A percentile compares a stretch with the other conserved stretches of the same genome.
Evolutionary conservation across 2,329 filamentous ascomycete species (phyloP).

Genomic region (Fusarium sp.): DNA sequence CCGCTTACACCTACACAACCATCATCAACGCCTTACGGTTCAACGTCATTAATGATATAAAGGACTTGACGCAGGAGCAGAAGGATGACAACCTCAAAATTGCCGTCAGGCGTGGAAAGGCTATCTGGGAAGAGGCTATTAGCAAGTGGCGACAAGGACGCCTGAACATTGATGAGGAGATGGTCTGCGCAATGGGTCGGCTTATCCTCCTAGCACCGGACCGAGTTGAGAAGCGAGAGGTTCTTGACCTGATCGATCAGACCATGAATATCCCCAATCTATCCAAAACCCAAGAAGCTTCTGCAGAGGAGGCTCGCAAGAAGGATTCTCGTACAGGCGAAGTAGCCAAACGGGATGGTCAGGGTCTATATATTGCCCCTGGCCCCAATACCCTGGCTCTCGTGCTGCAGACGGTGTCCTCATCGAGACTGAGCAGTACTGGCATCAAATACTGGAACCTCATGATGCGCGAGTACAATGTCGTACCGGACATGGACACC

Average conservation of each 20-base stretch:
- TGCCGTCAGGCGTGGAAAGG: conserved; percentile 73
- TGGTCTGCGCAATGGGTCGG: conserved; percentile 84
- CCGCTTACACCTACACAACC: conserved; percentile 78
- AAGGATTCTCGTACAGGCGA: conserved; percentile 9
- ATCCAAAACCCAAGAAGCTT: conserved; percentile 47
- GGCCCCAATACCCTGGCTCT: conserved; percentile 73
- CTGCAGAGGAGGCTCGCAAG: conserved; percentile 13
- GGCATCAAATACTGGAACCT: conserved; percentile 83
- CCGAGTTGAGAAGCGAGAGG: conserved; percentile 71
- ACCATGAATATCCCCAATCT: conserved; percentile 78
- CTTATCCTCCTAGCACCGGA: conserved; percentile 75
- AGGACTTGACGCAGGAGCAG: conserved; percentile 47
- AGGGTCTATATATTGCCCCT: conserved; percentile 55
- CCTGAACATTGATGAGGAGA: conserved; percentile 77
- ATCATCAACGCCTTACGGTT: conserved; percentile 80
- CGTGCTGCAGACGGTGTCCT: conserved; percentile 71
- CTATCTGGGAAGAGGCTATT: conserved; percentile 84
- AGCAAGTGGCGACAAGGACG: conserved; percentile 78
- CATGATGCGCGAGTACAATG: conserved; percentile 68
- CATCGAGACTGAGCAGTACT: conserved; percentile 68
- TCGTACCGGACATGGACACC: conserved; percentile 78
- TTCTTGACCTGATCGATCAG: conserved; percentile 82
- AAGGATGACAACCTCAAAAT: conserved; percentile 52
- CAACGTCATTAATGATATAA: conserved; percentile 42
- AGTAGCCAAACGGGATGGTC: conserved; percentile 26